Evolutionary conservation across 2,329 filamentous ascomycete species (phyloP), one percentile per base, ranked within the genome.

Genomic region (Bertia moriformis): DNA sequence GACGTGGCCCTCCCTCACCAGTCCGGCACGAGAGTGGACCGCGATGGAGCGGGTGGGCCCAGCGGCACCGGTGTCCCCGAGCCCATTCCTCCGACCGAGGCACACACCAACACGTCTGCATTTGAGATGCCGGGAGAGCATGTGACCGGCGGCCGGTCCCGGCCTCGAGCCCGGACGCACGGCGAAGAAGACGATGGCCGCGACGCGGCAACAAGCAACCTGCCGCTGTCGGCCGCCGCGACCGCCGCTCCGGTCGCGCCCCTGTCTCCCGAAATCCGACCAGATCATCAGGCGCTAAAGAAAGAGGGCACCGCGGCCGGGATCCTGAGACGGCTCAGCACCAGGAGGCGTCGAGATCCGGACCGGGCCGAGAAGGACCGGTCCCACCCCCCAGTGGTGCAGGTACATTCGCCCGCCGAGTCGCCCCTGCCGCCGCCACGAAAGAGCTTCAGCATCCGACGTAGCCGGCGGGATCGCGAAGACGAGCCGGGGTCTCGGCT

Each of bases 91-190:
- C 91, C 91, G 3, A 82, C 85, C 49, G 83, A 83, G 41, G 91
- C 88, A 7, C 78, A 95, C 56, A 96, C 88, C 14, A 96, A 96
- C 50, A 68, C 83, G 18, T 73, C 78, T 2, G 64, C 83, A 2
- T 93, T 91, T 52, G 88, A 95, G 55, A 82, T 93, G 71, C 78
- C 85, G 0, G 88, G 88, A 15, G 87, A 94, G 58, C 88, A 79
- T 52, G 79, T 84, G 12, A 91, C 84, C 1, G 85, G 87, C 33
- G 84, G 85, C 35, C 71, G 89, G 42, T 80, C 84, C 22, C 72
- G 91, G 38, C 86, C 88, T 4, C 74, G 91, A 38, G 87, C 91
- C 24, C 74, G 91, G 46, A 96, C 91, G 0, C 89, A 96, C 52
- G 91, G 89, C 14, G 91, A 96, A 57, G 89, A 96, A 44, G 91